A percentile compares a stretch with the other conserved stretches of the same genome.
phyloP scores from a whole-genome alignment of 495 filamentous ascomycete species.

The Neurospora sublineolata region DNA sequence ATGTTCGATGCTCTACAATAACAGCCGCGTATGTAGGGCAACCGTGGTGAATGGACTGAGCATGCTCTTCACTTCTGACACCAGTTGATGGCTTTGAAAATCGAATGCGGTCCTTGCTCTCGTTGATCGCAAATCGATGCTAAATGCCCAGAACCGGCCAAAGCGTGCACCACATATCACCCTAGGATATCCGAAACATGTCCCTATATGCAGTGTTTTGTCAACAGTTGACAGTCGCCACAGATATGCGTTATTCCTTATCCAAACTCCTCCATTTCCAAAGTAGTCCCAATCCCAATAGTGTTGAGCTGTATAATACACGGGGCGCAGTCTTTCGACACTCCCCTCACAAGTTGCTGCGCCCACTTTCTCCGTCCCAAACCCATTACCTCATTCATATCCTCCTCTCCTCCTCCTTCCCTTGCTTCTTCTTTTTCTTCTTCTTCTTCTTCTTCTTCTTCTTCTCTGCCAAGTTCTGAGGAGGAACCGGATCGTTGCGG shows the following conservation, averaged over 20 bases:
- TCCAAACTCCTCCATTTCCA: neutral
- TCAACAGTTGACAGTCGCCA: neutral
- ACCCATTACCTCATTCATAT: neutral
- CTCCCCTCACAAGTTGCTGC: neutral
- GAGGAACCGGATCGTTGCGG: neutral
- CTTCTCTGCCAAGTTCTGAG: neutral
- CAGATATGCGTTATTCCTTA: neutral
- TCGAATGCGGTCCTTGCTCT: neutral
- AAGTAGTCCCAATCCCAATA: neutral
- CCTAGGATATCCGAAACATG: neutral
- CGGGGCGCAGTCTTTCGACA: neutral
- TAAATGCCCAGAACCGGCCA: neutral
- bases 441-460: neutral
- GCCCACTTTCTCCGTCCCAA: neutral
- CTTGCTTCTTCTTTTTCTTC: neutral
- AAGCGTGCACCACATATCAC: neutral
- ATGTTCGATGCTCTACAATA: neutral
- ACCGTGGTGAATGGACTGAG: neutral
- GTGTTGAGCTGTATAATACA: neutral
- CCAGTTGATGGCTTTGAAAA: neutral
- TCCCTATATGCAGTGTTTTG: neutral
- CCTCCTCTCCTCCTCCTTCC: neutral
- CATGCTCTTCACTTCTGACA: neutral
- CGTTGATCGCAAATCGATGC: neutral
- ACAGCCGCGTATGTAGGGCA: neutral